Evolutionary conservation across 2,329 filamentous ascomycete genomes (phyloP).

Genomic region (Diaporthe sp.): DNA sequence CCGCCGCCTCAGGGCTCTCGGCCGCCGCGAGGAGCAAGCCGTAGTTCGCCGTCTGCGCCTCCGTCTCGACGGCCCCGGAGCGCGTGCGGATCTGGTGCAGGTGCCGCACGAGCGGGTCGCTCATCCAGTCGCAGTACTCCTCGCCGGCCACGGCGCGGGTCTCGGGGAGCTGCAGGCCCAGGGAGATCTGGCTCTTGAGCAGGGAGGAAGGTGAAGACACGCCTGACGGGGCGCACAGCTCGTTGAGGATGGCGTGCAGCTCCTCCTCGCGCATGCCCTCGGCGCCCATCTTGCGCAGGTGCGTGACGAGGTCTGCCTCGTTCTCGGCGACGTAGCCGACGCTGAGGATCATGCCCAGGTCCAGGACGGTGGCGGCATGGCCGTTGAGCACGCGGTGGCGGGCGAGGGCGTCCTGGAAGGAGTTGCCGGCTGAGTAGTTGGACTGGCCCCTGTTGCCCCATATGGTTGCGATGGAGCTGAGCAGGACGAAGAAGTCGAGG

Average conservation of each 20-base stretch:
- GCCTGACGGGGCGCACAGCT: conserved; percentile 54
- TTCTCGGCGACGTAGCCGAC: conserved; percentile 43
- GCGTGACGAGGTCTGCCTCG: conserved; percentile 45
- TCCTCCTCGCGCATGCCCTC: conserved; percentile 36
- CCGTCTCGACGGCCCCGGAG: background rate
- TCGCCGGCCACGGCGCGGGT: conserved; percentile 43
- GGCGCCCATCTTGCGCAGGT: conserved; percentile 38
- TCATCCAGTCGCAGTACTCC: conserved; percentile 41
- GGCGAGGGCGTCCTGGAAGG: conserved; percentile 44
- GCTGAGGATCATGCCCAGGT: conserved; percentile 39
- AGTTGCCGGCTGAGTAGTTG: conserved; percentile 35
- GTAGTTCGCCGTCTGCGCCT: conserved; percentile 29
- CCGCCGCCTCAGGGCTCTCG: conserved; percentile 42
- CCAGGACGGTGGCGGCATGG: conserved; percentile 41
- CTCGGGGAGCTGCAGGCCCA: conserved; percentile 44
- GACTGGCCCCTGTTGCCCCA: conserved; percentile 24
- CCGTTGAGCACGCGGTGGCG: conserved; percentile 42
- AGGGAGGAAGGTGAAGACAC: background rate
- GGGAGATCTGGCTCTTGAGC: conserved; percentile 44
- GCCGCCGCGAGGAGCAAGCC: conserved; percentile 42
- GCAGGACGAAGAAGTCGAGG: conserved; percentile 39
- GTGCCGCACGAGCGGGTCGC: conserved; percentile 45
- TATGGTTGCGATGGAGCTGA: conserved; percentile 16
- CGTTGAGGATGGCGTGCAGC: conserved; percentile 42
- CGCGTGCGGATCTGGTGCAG: conserved; percentile 38